A percentile compares a stretch with the other conserved stretches of the same genome.
These are phyloP conservation scores for Chlamydomonas eustigma DNA, from an alignment of 139 green algal species.

Conservation along the genomic window DNA sequence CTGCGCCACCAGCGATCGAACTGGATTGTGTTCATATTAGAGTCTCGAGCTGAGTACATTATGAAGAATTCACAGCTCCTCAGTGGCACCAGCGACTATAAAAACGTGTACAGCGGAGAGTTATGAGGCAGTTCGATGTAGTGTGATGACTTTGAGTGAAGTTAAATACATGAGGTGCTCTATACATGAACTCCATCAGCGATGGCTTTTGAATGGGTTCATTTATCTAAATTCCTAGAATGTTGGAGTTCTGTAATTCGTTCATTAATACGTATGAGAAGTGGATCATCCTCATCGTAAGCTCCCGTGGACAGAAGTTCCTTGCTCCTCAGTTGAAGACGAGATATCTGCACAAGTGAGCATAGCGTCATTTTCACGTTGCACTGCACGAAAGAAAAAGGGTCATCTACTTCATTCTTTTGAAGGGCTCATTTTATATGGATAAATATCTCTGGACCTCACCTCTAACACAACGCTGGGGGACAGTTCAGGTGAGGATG, in stretches of 20 bases:
- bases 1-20: background rate
- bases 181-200: too few species aligned
- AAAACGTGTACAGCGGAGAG: too few species aligned
- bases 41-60: background rate
- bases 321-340: constrained; percentile 44
- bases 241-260: background rate
- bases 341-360: constrained; percentile 28
- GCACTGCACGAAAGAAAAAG: background rate
- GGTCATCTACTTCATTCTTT: background rate
- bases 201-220: too few species aligned
- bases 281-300: constrained; percentile 22
- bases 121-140: too few species aligned
- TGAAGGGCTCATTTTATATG: background rate
- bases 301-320: constrained; percentile 45
- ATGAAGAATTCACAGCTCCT: too few species aligned
- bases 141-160: too few species aligned
- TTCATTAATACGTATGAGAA: constrained; percentile 14
- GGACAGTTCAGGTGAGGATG: too few species aligned
- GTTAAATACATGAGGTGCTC: too few species aligned
- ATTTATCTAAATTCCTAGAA: too few species aligned
- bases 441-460: background rate
- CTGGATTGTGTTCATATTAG: background rate
- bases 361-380: background rate
- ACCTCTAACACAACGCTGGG: background rate
- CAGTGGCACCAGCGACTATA: too few species aligned